Evolutionary conservation across 768 basidiomycete species (phyloP).

Genomic region (Royoungia palumana): DNA sequence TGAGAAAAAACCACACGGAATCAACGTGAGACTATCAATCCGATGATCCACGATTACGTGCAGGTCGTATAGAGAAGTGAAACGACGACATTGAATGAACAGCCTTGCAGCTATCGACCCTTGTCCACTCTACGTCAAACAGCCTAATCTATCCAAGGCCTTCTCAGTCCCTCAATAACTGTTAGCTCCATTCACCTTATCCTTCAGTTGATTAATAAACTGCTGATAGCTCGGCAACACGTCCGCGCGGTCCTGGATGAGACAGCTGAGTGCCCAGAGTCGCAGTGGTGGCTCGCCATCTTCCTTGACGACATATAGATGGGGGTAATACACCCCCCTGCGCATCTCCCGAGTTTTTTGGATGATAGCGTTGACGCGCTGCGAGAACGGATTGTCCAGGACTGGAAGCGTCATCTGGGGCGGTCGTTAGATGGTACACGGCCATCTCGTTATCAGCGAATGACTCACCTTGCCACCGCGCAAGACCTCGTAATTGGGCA

Average conservation of each 20-base stretch:
- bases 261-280: conserved; percentile 90
- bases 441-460: too few relatives aligned
- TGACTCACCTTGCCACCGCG: conserved; percentile 83
- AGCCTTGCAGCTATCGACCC: too few relatives aligned
- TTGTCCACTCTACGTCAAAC: neutral
- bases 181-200: conserved; percentile 55
- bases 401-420: conserved; percentile 79
- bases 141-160: neutral
- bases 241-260: conserved; percentile 96
- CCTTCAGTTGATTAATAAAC: conserved; percentile 85
- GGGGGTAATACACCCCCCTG: conserved; percentile 87
- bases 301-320: conserved; percentile 95
- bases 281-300: conserved; percentile 94
- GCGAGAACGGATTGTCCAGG: conserved; percentile 93
- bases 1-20: too few relatives aligned
- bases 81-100: too few relatives aligned
- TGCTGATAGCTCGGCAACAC: conserved; percentile 95
- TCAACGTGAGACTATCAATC: too few relatives aligned
- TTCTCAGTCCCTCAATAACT: conserved; percentile 20
- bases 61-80: too few relatives aligned
- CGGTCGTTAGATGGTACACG: neutral
- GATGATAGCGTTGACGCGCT: conserved; percentile 89
- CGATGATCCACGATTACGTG: too few relatives aligned
- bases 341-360: conserved; percentile 95
- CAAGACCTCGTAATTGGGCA: conserved; percentile 83